Percentiles rank a stretch among this genome's conserved stretches.
These are phyloP conservation scores for Aphanomyces invadans DNA, from an alignment of 352 stramenopile species.

Conservation along the genomic window DNA sequence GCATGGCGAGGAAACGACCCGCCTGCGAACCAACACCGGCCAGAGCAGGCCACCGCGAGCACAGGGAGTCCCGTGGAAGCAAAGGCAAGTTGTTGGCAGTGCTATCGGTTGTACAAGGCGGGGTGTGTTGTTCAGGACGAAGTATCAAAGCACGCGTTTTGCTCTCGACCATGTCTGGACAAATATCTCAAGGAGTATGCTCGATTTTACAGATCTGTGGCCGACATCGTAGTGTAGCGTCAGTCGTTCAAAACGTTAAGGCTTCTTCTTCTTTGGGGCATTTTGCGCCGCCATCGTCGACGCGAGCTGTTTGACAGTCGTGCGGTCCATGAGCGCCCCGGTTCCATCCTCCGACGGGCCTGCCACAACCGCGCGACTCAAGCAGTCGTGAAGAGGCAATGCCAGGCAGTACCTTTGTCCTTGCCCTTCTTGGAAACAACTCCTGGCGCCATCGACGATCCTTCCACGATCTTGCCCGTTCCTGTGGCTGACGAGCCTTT, in stretches of 20 bases:
- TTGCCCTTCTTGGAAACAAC: constrained; percentile 2
- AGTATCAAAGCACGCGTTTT: constrained; percentile 49
- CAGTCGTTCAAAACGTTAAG: neutral
- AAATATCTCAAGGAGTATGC: constrained; percentile 46
- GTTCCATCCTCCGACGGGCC: constrained; percentile 36
- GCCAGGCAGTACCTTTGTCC: constrained; percentile 28
- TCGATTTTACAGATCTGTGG: constrained; percentile 35
- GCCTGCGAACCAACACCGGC: constrained; percentile 5
- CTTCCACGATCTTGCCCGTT: neutral
- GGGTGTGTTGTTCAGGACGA: constrained; percentile 41
- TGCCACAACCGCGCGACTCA: no score
- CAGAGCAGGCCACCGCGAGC: constrained; percentile 40
- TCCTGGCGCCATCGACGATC: neutral
- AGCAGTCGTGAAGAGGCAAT: neutral
- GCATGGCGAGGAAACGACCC: constrained; percentile 45
- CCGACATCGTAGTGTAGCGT: constrained; percentile 4
- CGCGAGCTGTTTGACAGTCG: constrained; percentile 69
- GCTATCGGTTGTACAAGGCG: constrained; percentile 46
- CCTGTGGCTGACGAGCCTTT: constrained; percentile 7
- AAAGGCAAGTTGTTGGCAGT: constrained; percentile 69
- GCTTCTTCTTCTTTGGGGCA: constrained; percentile 43
- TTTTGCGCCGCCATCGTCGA: constrained; percentile 57
- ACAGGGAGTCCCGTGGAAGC: constrained; percentile 28
- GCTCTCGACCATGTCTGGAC: constrained; percentile 33
- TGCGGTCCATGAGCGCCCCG: constrained; percentile 71